Conservation (phyloP, 768 basidiomycete species). For the Terana coerulea region DNA sequence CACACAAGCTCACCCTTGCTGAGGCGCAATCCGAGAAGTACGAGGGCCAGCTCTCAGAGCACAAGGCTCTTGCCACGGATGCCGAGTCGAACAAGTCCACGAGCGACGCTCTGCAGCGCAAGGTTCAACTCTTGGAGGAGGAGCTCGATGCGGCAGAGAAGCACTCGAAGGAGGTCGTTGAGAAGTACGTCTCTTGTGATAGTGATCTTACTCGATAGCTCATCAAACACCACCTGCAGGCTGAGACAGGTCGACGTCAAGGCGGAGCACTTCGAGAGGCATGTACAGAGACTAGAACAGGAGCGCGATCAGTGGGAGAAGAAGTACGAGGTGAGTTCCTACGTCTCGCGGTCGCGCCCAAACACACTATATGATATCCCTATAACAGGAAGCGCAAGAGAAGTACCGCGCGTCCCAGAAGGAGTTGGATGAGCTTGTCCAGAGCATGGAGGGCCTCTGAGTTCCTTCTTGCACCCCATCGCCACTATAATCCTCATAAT, state of each 20-base stretch:
- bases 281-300: constrained; percentile 79
- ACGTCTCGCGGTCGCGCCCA: constrained; percentile 22
- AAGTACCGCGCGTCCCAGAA: constrained; percentile 73
- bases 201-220: constrained; percentile 2
- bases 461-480: constrained; percentile 2
- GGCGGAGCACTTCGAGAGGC: constrained; percentile 96
- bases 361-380: neutral
- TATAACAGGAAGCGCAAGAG: constrained; percentile 56
- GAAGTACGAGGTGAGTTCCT: constrained; percentile 97
- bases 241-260: constrained; percentile 96
- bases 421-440: constrained; percentile 82
- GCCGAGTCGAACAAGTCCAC: constrained; percentile 66
- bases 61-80: constrained; percentile 63
- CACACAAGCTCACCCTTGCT: constrained; percentile 60
- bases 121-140: constrained; percentile 90
- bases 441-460: constrained; percentile 57
- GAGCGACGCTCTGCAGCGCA: constrained; percentile 72
- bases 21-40: constrained; percentile 69
- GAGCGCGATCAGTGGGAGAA: constrained; percentile 93
- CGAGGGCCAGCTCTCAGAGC: constrained; percentile 60
- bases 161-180: constrained; percentile 93
- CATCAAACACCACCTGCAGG: constrained; percentile 41
- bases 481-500: constrained; percentile 6
- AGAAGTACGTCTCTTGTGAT: constrained; percentile 65
- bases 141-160: constrained; percentile 95